Evolutionary conservation across 345 rosid genomes (phyloP), one percentile per base, ranked within the genome.

Genomic region (Gynandropsis gynandra): DNA sequence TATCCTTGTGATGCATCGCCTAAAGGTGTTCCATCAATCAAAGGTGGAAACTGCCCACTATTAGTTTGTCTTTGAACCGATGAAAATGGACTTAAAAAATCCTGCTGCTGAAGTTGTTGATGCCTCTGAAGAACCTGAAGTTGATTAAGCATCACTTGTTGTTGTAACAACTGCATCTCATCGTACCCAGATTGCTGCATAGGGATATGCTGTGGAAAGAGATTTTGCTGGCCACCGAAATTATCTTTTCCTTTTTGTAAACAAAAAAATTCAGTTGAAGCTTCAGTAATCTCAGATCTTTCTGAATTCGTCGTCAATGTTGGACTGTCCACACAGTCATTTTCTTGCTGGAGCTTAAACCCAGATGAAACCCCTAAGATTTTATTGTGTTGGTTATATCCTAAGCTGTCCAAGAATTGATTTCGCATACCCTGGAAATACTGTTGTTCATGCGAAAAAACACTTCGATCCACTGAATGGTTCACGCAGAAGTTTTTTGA

Each of bases 81-180:
- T 35, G 78, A 59, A 47, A 64, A 60, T 18, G 71, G 78, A 68
- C 66, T 77, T 14, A 74, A 9, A 33, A 81, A 59, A 55, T 66
- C 78, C 54, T 76, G 80, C 31, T 59, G 40, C 13, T 36, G 40
- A 36, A 65, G 60, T 49, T 72, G 81, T 51, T 72, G 86, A 70
- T 80, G 90, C 59, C 77, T 76, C 64, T 82, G 89, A 67, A 75
- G 56, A 65, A 81, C 95, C 65, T 76, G 90, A 62, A 80, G 63
- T 62, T 85, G 77, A 73, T 80, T 80, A 59, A 80, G 44, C 77
- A 82, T 73, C 47, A 78, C 32, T 27, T 85, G 83, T 61, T 82
- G 87, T 68, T 82, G 95, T 67, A 78, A 48, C 46, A 80, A 62
- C 59, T 78, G 89, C 78, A 75, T 72, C 49, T 80, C 89, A 62